Conservation (phyloP, 805 yeast species). For the Saccharomycopsis amapae region DNA sequence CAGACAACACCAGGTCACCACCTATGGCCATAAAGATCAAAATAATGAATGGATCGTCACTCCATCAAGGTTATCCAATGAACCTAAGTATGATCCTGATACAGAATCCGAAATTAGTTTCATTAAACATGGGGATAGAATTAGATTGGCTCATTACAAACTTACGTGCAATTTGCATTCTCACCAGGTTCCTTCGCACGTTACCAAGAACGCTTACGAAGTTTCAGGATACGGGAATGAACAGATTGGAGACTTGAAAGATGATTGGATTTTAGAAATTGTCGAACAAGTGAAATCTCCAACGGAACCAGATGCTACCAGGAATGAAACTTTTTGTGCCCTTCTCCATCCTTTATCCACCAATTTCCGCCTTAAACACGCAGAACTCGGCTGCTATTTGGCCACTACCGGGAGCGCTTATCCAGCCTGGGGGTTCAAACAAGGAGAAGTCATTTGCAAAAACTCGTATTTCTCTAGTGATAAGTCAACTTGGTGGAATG, state of each 20-base stretch:
- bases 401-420: constrained; percentile 63
- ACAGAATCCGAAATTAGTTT: constrained; percentile 24
- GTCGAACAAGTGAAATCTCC: constrained; percentile 42
- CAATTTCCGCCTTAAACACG: constrained; percentile 60
- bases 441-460: constrained; percentile 72
- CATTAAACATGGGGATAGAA: constrained; percentile 54
- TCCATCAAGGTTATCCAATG: constrained; percentile 22
- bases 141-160: constrained; percentile 63
- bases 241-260: constrained; percentile 67
- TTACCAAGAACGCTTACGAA: constrained; percentile 61
- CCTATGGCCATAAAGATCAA: constrained; percentile 80
- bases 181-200: constrained; percentile 72
- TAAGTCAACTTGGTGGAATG: constrained; percentile 73
- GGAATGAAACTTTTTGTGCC: constrained; percentile 31
- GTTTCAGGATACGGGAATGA: constrained; percentile 82
- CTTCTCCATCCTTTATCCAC: constrained; percentile 72
- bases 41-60: constrained; percentile 80
- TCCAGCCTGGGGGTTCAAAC: constrained; percentile 83
- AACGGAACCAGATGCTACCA: background rate
- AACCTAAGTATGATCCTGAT: constrained; percentile 4
- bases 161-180: constrained; percentile 79
- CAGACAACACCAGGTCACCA: constrained; percentile 88
- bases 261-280: constrained; percentile 86
- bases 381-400: constrained; percentile 62
- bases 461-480: constrained; percentile 44